phyloP scores from a whole-genome alignment of 202 grass and related monocot species.

The Setaria italica region DNA sequence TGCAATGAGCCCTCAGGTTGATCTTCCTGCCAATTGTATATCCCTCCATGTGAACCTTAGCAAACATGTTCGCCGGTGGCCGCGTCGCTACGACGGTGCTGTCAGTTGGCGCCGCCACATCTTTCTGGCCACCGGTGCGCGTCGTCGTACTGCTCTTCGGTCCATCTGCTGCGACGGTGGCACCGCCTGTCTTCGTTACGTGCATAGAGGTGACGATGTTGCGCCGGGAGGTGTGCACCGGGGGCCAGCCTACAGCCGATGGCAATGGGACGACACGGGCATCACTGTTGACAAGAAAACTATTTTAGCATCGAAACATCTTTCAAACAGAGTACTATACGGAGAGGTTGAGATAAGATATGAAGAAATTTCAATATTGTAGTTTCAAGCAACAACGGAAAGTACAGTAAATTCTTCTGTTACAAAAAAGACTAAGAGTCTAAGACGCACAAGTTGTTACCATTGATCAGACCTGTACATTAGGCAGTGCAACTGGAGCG shows the following conservation, averaged over 20 bases:
- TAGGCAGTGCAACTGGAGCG: no score
- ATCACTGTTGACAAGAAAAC: slow-evolving; percentile 10
- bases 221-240: slow-evolving; percentile 57
- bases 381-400: no score
- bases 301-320: neutral
- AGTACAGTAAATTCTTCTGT: no score
- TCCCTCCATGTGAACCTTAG: slow-evolving; percentile 94
- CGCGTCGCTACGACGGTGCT: neutral
- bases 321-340: neutral
- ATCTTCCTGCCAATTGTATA: slow-evolving; percentile 77
- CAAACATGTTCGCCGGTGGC: slow-evolving; percentile 56
- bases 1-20: slow-evolving; percentile 67
- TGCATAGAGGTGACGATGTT: slow-evolving; percentile 53
- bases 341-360: neutral
- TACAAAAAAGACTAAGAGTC: no score
- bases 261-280: slow-evolving; percentile 18
- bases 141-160: neutral
- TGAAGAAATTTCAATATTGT: neutral
- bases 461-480: no score
- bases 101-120: neutral
- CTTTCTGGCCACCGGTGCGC: neutral
- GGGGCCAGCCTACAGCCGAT: slow-evolving; percentile 68
- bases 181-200: neutral
- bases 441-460: no score
- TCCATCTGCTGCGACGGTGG: neutral